Evolutionary conservation across 2,329 filamentous ascomycete genomes (phyloP), one percentile per base, ranked within the genome.

Genomic region (Tolypocladium ophioglossoides): DNA sequence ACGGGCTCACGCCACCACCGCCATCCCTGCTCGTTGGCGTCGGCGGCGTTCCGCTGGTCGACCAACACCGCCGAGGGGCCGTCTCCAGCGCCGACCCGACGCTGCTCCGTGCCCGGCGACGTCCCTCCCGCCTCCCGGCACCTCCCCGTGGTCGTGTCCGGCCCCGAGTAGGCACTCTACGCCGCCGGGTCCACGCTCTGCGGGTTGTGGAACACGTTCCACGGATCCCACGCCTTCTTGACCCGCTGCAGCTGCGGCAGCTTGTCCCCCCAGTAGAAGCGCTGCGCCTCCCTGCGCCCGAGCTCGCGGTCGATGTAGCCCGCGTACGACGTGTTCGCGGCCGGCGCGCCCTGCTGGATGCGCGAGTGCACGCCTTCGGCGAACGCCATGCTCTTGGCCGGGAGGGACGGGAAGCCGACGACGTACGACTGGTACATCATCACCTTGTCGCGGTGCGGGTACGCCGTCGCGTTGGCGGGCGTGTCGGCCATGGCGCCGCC

Each of bases 341-440:
- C 64, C 1, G 70, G 64, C 12, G 72, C 69, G 6, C 71, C 65
- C 5, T 61, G 61, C 38, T 64, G 63, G 39, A 81, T 72, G 32
- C 61, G 70, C 14, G 68, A 57, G 61, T 82, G 76, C 48, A 86
- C 69, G 7, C 75, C 76, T 18, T 71, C 67, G 40, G 84, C 63
- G 53, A 85, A 84, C 1, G 67, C 60, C 53, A 70, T 74, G 2
- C 77, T 80, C 14, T 67, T 70, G n/a, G 70, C 57, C 1, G 70
- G 72, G 16, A 84, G 62, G 1, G 67, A 67, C 0, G 73, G 68
- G 0, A 80, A 60, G 20, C 77, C 78, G 47, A 85, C 62, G 10
- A 74, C 79, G 61, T 85, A 86, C 0, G 77, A 79, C 62, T 86
- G 80, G 62, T 83, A 77, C 69, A 83, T 84, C 67, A 85, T 78